phyloP scores from a whole-genome alignment of 2,329 filamentous ascomycete genomes.

The Fusarium sp. region DNA sequence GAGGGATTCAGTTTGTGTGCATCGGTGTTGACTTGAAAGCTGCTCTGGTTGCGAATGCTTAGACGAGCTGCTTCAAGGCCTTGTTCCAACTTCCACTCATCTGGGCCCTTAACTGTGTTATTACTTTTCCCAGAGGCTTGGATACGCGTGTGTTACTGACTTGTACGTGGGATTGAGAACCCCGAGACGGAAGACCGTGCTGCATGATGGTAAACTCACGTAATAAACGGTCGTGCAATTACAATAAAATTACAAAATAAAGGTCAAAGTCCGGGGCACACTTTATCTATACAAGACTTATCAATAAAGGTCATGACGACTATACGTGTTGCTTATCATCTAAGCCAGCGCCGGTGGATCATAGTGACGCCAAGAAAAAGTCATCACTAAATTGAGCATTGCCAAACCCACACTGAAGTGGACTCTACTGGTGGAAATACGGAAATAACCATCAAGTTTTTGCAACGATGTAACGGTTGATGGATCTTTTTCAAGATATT shows the following conservation, averaged over 20 bases:
- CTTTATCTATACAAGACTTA: neutral
- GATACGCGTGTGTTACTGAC: neutral
- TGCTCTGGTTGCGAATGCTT: slow-evolving; percentile 22
- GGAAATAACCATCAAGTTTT: accelerated
- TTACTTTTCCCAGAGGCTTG: neutral
- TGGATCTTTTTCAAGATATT: neutral
- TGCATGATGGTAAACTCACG: neutral
- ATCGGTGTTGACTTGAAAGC: slow-evolving; percentile 4
- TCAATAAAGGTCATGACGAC: neutral
- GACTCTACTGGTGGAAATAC: neutral
- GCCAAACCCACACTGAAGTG: neutral
- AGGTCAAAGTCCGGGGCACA: neutral
- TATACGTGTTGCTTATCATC: neutral
- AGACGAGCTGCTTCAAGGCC: slow-evolving; percentile 57
- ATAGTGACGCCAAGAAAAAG: slow-evolving; percentile 15
- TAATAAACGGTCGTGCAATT: neutral
- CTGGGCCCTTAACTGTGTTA: slow-evolving; percentile 45
- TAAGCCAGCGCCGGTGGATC: neutral
- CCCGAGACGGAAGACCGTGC: neutral
- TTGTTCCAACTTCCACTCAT: slow-evolving; percentile 68
- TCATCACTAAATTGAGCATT: neutral
- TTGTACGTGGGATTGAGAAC: neutral
- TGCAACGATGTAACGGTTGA: neutral
- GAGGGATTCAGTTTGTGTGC: neutral
- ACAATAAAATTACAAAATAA: too few relatives aligned